Base-by-base conservation (phyloP, 768 basidiomycete genomes). In the Kwoniella botswanensis region DNA sequence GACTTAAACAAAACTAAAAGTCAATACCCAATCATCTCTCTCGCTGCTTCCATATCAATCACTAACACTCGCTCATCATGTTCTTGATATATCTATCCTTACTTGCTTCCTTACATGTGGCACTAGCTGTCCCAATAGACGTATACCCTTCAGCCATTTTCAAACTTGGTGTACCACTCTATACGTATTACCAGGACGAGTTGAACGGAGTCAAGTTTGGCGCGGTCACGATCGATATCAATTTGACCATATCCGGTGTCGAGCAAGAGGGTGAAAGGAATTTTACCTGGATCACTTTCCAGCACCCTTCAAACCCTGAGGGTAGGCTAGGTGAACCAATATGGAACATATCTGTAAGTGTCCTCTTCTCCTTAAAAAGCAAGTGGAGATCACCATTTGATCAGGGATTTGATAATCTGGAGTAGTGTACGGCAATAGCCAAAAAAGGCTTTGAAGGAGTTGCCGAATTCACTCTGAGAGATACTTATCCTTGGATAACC, bases 311-410 rank as follows among this genome's bases (percentile, higher is more conserved):
- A 12, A 5, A 61, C 0, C 9, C 22, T 11, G 59, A n/a, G 0
- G 42, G 9, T 1, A 11, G 11, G 18, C 7, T 61, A 2, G 42
- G 42, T 15, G 26, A 42, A 12, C 41, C 42, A 6, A 42, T 61
- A 17, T 61, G 59, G 59, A 61, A 61, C 24, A 61, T 61, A 43
- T 61, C 59, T 22, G 59, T 61, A 61, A 43, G 59, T 61, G 7
- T n/a, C 46, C 46, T 50, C 15, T 50, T 50, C 35, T 35, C 17
- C n/a, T 11, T 4, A 1, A 15, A 1, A 15, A n/a, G 17, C n/a
- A 2, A 15, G 26, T 5, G 4, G 12, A n/a, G 12, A 6, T 56
- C 24, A 21, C 24, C 11, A 12, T 10, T 22, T 56, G 12, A 26
- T 26, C 50, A 52, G 21, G 12, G 21, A 55, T 6, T 21, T 29